Base-by-base conservation (phyloP, 2,329 filamentous ascomycete species). In the Colletotrichum costaricense region DNA sequence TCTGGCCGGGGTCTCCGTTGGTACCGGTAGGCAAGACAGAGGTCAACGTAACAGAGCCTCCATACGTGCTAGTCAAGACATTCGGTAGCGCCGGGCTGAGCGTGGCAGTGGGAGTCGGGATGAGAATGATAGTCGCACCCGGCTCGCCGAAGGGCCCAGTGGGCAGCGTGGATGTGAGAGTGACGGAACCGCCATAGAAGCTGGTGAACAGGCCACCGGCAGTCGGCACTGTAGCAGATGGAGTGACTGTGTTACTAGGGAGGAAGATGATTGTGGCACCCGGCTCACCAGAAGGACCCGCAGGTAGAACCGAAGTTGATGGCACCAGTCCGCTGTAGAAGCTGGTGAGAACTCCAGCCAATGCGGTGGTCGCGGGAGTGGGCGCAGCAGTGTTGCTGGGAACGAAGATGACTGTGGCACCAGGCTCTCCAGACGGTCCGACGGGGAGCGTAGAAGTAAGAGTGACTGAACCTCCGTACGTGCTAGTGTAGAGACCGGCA, bases 401-500 rank as follows among this genome's bases (percentile, higher is more conserved):
- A 16, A 70, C 54, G 12, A 54, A 60, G 42, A 70, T 58, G 24
- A 70, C 42, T 9, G 68, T 70, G 14, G 30, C 46, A 1, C 63
- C 68, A 14, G 68, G 63, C 42, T 54, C n/a, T 9, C 59, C 67
- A 24, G 46, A 54, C 6, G 67, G 14, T 6, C 67, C 67, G 2
- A 16, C 42, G 4, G 52, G 54, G n/a, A 56, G 35, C 38, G 46
- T 69, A 1, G 66, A 63, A 30, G 70, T 73, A 22, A 56, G 64
- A n/a, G 59, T 63, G n/a, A 60, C 24, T 0, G 70, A 73, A 14
- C 70, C 70, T 12, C 46, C 70, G 12, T 73, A 72, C 2, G 58
- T 69, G 33, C 70, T 72, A 8, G 70, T 73, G 16, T 64, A 57
- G 14, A 73, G n/a, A 12, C 70, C 70, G 6, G 59, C 57, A 8